phyloP scores from a whole-genome alignment of 257 asterid genomes.

The Fraxinus americana region DNA sequence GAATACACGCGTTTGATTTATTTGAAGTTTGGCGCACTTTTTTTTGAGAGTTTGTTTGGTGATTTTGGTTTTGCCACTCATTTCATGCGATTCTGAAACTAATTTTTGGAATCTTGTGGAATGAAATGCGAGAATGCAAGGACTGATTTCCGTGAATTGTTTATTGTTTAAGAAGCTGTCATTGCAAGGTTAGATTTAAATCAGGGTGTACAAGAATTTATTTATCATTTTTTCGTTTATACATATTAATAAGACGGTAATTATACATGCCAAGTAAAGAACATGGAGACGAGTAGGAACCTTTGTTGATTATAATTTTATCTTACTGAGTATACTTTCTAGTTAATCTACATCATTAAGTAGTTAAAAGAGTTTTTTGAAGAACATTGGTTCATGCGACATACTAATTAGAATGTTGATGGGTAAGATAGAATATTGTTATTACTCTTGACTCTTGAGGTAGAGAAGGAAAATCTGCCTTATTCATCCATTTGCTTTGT shows the following conservation, averaged over 20 bases:
- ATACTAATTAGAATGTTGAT: background rate
- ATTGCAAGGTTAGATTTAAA: background rate
- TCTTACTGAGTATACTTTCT: background rate
- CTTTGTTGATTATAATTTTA: background rate
- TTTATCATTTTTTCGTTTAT: background rate
- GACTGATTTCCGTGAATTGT: background rate
- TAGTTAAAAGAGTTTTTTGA: background rate
- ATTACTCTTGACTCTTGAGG: background rate
- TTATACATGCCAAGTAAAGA: background rate
- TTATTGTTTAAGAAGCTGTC: background rate
- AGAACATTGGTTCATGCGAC: background rate
- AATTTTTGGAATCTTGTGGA: background rate
- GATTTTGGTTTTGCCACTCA: background rate
- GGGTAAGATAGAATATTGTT: background rate
- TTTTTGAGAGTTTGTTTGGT: background rate
- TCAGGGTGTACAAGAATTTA: background rate
- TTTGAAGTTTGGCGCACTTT: background rate
- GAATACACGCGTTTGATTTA: background rate
- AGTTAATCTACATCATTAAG: background rate
- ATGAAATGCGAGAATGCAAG: background rate
- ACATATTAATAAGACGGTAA: background rate
- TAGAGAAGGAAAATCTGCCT: background rate
- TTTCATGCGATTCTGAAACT: background rate
- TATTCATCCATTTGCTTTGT: background rate
- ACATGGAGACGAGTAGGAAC: background rate